These are phyloP conservation scores for Vitis cinerea DNA, from an alignment of 164 flowering plant species.

Conservation along the genomic window DNA sequence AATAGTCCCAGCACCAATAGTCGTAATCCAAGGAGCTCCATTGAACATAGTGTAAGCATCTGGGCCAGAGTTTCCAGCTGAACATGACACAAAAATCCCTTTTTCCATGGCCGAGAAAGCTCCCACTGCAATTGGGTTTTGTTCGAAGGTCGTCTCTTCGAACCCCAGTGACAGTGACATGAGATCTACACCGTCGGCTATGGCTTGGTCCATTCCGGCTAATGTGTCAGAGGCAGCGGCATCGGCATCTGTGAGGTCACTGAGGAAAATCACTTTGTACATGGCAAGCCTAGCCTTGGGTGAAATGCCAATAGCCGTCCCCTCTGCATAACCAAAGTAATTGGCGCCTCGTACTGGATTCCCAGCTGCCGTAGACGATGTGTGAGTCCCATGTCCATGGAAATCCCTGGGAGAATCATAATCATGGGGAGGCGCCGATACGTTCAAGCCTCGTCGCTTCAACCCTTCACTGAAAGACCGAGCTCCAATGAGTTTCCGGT, in stretches of 20 bases:
- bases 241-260: not conserved
- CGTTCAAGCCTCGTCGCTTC: too few species aligned
- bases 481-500: too few species aligned
- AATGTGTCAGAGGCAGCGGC: slow-evolving; percentile 33
- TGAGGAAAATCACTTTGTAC: slow-evolving; percentile 35
- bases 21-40: slow-evolving; percentile 52
- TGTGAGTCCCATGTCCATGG: slow-evolving; percentile 43
- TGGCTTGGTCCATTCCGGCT: slow-evolving; percentile 49
- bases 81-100: slow-evolving; percentile 37
- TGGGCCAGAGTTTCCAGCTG: slow-evolving; percentile 42
- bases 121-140: slow-evolving; percentile 36
- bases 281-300: slow-evolving; percentile 39
- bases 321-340: slow-evolving; percentile 43
- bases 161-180: slow-evolving; percentile 44
- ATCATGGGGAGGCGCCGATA: slow-evolving; percentile 1
- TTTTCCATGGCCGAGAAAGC: slow-evolving; percentile 45
- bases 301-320: slow-evolving; percentile 38
- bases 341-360: slow-evolving; percentile 10
- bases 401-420: slow-evolving; percentile 47
- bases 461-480: too few species aligned
- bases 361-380: slow-evolving; percentile 41
- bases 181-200: slow-evolving; percentile 45
- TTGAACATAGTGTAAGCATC: slow-evolving; percentile 21
- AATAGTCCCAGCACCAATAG: slow-evolving; percentile 41
- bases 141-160: slow-evolving; percentile 14